Evolutionary conservation across 2,329 filamentous ascomycete species (phyloP).

Genomic region (Botrytis squamosa): DNA sequence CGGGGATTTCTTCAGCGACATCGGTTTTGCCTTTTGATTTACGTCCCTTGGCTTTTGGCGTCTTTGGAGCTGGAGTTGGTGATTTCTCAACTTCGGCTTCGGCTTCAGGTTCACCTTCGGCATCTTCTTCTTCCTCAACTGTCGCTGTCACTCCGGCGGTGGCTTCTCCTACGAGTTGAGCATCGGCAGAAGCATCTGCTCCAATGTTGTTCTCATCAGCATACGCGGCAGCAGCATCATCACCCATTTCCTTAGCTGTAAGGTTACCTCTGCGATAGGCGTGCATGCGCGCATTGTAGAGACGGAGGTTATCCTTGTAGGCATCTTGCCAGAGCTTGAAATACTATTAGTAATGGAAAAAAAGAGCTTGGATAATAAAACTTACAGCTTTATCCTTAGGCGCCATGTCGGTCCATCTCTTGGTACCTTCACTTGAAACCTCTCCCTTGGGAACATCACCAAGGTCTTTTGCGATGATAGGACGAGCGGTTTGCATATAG

Average conservation of each 20-base stretch:
- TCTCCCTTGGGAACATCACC: slow-evolving; percentile 79
- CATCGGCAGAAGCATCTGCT: slow-evolving; percentile 43
- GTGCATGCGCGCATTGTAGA: slow-evolving; percentile 64
- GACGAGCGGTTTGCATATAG: slow-evolving; percentile 85
- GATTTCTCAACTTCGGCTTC: slow-evolving; percentile 45
- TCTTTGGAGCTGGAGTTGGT: slow-evolving; percentile 50
- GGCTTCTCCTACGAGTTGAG: slow-evolving; percentile 54
- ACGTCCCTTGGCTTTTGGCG: slow-evolving; percentile 52
- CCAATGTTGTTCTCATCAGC: slow-evolving; percentile 59
- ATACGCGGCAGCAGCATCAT: slow-evolving; percentile 59
- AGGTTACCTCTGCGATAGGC: slow-evolving; percentile 62
- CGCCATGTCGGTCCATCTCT: slow-evolving; percentile 78
- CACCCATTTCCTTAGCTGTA: slow-evolving; percentile 58
- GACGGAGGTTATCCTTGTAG: slow-evolving; percentile 65
- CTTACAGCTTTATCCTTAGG: slow-evolving; percentile 65
- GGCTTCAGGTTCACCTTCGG: slow-evolving; percentile 45
- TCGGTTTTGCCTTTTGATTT: slow-evolving; percentile 36
- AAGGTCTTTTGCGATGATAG: slow-evolving; percentile 76
- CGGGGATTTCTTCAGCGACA: slow-evolving; percentile 37
- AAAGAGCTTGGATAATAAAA: not conserved
- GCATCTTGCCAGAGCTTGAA: slow-evolving; percentile 57
- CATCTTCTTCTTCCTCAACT: slow-evolving; percentile 33
- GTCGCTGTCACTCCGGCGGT: slow-evolving; percentile 26
- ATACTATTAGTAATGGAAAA: not conserved
- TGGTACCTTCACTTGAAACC: slow-evolving; percentile 82